Base-by-base conservation (phyloP, 2,329 filamentous ascomycete species). In the Passalora sequoiae region DNA sequence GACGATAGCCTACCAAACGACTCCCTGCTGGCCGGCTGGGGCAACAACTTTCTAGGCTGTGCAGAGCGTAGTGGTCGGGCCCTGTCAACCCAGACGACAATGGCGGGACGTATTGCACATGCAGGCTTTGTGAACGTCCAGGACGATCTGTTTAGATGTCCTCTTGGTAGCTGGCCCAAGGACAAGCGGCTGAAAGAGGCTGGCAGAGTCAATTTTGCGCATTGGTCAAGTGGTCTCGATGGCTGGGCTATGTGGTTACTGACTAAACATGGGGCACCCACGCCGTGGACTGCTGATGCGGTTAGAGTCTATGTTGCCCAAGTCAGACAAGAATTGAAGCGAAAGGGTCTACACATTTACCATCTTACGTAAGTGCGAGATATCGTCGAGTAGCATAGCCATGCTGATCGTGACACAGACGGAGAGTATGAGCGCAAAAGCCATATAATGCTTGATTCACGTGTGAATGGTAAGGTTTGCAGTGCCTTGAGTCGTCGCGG, bases 291-390 rank as follows among this genome's bases (percentile, higher is more conserved):
- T 4, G 61, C 63, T n/a, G 61, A 65, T 5, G 65, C 69, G 40
- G 65, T 69, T 9, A 62, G 69, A 38, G 67, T 69, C 13, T 69
- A 68, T 40, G 58, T 70, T 15, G 66, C 68, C 3, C 59, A 65
- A 27, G 60, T 70, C 6, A 55, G 67, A 32, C 66, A 65, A 40
- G 56, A 47, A 17, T 29, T 47, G 39, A 44, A 47, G 40, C 40
- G 41, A 29, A 47, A 44, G 15, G 30, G 31, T 4, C 36, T 47
- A 17, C 45, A 47, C 25, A 43, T 47, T 10, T 47, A 47, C 25
- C 45, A 47, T 32, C 17, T 47, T 22, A 47, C 45, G 45, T 47
- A 37, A 40, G 45, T 44, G 12, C 1, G 12, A n/a, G 21, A 9
- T 37, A 5, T 30, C 7, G 36, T 31, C 28, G 2, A 15, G 21